phyloP scores from a whole-genome alignment of 345 rosid genomes.

The Heritiera fomes region DNA sequence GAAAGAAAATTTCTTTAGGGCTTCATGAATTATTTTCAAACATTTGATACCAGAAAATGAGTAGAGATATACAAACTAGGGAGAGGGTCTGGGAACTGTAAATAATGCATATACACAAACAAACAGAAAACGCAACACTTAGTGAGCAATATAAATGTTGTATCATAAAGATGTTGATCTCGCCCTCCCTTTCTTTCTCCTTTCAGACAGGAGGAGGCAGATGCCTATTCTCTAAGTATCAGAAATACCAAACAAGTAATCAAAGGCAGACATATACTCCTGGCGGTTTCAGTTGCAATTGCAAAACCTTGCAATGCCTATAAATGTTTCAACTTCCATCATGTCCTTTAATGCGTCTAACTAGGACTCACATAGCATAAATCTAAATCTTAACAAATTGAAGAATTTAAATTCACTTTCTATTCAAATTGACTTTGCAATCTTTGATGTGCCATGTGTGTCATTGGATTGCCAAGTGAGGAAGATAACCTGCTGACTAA shows the following conservation, averaged over 20 bases:
- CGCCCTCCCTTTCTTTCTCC: not conserved
- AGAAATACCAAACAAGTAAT: not conserved
- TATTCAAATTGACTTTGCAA: not conserved
- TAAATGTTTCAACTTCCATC: not conserved
- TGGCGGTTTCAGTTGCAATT: not conserved
- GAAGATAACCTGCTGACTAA: not conserved
- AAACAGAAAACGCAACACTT: not conserved
- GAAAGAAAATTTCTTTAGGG: not conserved
- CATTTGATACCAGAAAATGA: not conserved
- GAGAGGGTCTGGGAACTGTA: not conserved
- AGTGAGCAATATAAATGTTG: not conserved
- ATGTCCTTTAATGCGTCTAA: not conserved
- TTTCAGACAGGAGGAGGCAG: not conserved
- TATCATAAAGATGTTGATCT: not conserved
- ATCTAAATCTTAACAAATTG: not conserved
- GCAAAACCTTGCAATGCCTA: not conserved
- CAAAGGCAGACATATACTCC: not conserved
- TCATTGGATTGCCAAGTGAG: not conserved
- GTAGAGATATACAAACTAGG: not conserved
- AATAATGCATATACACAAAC: not conserved
- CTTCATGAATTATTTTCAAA: slow-evolving; percentile 3
- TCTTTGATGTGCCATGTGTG: not conserved
- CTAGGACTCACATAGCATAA: not conserved
- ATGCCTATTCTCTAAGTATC: not conserved
- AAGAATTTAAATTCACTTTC: not conserved